Conservation (phyloP, 2,329 filamentous ascomycete genomes). For the Bipolaris cookei region DNA sequence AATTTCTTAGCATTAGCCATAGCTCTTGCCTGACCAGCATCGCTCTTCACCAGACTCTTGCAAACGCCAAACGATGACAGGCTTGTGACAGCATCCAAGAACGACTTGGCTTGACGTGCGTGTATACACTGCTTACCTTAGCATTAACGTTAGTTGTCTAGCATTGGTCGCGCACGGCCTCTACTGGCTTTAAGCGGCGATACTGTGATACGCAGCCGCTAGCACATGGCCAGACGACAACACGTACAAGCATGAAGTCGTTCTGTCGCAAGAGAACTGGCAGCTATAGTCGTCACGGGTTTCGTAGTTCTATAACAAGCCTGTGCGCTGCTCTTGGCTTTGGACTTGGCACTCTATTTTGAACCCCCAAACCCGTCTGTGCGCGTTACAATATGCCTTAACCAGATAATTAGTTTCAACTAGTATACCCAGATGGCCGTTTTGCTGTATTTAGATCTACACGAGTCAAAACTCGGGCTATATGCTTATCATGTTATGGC, state of each 20-base stretch:
- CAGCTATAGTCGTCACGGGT: neutral
- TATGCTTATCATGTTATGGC: too few relatives aligned
- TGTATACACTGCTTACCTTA: neutral
- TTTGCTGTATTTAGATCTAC: too few relatives aligned
- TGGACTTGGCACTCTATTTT: neutral
- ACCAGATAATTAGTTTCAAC: neutral
- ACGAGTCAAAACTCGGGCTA: too few relatives aligned
- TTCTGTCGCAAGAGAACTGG: neutral
- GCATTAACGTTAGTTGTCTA: neutral
- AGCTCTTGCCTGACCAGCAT: neutral
- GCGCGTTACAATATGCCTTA: neutral
- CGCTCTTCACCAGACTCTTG: neutral
- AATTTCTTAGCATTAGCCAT: neutral
- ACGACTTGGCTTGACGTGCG: neutral
- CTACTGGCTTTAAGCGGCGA: neutral
- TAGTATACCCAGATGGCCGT: too few relatives aligned
- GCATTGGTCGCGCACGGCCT: neutral
- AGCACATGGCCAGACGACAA: neutral
- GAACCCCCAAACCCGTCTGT: neutral
- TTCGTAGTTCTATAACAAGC: neutral
- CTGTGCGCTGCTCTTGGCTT: neutral
- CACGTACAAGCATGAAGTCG: neutral
- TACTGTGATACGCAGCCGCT: constrained; percentile 3
- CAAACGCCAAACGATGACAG: neutral
- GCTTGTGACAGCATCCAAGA: neutral